Evolutionary conservation across 2,329 filamentous ascomycete genomes (phyloP).

Genomic region (Cordyceps pruinosa): DNA sequence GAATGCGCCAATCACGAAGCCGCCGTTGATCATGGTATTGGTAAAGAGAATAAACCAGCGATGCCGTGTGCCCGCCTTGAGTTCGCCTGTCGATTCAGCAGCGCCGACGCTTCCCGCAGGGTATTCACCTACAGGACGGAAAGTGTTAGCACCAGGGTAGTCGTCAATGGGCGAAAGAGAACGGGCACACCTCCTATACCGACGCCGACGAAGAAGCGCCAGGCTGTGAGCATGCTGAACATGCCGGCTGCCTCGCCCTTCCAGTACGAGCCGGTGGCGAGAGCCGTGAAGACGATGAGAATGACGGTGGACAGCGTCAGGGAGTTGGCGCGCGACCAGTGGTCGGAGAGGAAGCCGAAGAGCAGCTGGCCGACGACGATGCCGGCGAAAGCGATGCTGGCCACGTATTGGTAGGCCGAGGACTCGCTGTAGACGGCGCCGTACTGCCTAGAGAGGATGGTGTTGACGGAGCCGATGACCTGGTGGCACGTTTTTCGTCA

Average conservation of each 20-base stretch:
- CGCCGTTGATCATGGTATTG: slow-evolving; percentile 77
- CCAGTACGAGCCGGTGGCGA: slow-evolving; percentile 71
- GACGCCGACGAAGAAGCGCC: slow-evolving; percentile 74
- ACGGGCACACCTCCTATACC: slow-evolving; percentile 60
- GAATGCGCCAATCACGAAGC: slow-evolving; percentile 74
- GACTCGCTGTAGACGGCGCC: slow-evolving; percentile 60
- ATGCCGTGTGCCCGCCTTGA: slow-evolving; percentile 76
- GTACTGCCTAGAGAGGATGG: slow-evolving; percentile 65
- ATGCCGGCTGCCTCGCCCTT: slow-evolving; percentile 62
- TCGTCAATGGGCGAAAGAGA: neutral
- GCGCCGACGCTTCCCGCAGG: slow-evolving; percentile 77
- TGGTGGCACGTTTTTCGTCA: no score
- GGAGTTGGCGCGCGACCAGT: slow-evolving; percentile 77
- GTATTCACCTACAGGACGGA: slow-evolving; percentile 56
- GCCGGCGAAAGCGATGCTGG: slow-evolving; percentile 78
- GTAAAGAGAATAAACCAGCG: slow-evolving; percentile 89
- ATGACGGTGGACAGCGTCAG: slow-evolving; percentile 77
- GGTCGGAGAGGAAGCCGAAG: slow-evolving; percentile 76
- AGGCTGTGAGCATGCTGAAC: slow-evolving; percentile 70
- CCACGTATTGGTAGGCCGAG: slow-evolving; percentile 58
- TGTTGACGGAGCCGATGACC: slow-evolving; percentile 85
- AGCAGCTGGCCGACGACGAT: slow-evolving; percentile 75
- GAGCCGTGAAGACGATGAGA: slow-evolving; percentile 75
- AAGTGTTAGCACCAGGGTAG: neutral
- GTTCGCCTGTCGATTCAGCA: slow-evolving; percentile 76